Base-by-base conservation (phyloP, 2,329 filamentous ascomycete genomes). In the Fusarium haematococcum region DNA sequence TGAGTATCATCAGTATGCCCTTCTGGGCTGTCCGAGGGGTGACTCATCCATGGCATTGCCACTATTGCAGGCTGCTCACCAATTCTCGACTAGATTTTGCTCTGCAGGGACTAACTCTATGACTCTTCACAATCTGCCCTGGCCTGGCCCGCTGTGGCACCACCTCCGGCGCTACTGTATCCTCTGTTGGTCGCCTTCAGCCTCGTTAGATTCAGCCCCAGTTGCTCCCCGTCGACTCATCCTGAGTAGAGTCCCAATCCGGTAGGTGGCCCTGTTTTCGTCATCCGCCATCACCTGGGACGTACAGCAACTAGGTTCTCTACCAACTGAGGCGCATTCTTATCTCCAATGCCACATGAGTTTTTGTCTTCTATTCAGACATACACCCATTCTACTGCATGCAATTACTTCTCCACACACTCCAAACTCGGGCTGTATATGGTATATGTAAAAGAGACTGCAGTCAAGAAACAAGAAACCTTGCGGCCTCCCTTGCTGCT, bases 181-280 rank as follows among this genome's bases (percentile, higher is more conserved):
- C 10, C 39, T 32, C 35, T 30, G 23, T 33, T 43, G 25, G 18
- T 56, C 32, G 14, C 52, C 32, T 35, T 48, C 39, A 33, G 32
- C 43, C 35, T 60, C 23, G 20, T 56, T 60, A 50, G 52, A 45
- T 60, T 45, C 63, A 70, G 61, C 63, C 60, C 50, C 63, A 57
- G 35, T 30, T 48, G 5, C 25, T 32, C 57, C 14, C 58, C 33
- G 76, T 77, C 73, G 75, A 77, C 75, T 77, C 75, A 77, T 77
- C 45, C 54, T 61, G 65, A 63, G 52, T 75, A 63, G 50, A 63
- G 54, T 60, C 68, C 75, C 64, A 70, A 76, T 69, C 50, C 56
- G 71, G 75, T 48, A 77, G 63, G 67, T 54, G 52, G 25, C 41
- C 30, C 33, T 23, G 33, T 33, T 20, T 37, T 25, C 41, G 27